These are phyloP conservation scores for Tripterygium wilfordii DNA, from an alignment of 177 flowering plant genomes.

Conservation along the genomic window DNA sequence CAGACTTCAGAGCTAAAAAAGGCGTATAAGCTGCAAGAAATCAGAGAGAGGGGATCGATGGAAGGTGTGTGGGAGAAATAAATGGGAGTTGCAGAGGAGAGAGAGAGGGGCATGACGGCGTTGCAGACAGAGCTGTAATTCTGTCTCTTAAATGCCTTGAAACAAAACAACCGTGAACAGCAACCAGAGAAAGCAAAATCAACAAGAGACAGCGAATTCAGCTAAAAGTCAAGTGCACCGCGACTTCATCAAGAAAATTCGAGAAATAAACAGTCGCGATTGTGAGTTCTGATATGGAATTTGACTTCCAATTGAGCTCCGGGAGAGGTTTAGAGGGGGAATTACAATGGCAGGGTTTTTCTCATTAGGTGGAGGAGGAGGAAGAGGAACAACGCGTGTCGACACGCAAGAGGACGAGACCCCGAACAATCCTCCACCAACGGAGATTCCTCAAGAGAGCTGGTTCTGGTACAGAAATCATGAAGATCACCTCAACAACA, in stretches of 20 bases:
- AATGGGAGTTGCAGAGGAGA: slow-evolving; percentile 10
- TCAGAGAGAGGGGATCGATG: slow-evolving; percentile 10
- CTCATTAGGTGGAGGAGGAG: slow-evolving; percentile 28
- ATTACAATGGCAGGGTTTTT: slow-evolving; percentile 40
- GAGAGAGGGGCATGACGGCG: slow-evolving; percentile 39
- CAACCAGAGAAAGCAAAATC: neutral
- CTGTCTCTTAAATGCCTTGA: slow-evolving; percentile 13
- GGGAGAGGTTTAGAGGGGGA: slow-evolving; percentile 7
- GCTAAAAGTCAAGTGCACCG: too few species aligned
- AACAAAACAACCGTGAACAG: neutral
- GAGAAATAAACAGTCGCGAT: too few species aligned
- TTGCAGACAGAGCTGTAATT: slow-evolving; percentile 28
- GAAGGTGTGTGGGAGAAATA: slow-evolving; percentile 1
- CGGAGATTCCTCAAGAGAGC: slow-evolving; percentile 24
- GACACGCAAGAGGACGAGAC: slow-evolving; percentile 8
- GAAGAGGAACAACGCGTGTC: slow-evolving; percentile 3
- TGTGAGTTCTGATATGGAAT: slow-evolving; percentile 26
- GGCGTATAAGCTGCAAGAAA: slow-evolving; percentile 3
- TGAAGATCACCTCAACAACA: slow-evolving; percentile 18
- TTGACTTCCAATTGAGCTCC: slow-evolving; percentile 7
- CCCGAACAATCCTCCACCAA: slow-evolving; percentile 7
- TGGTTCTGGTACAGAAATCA: slow-evolving; percentile 29
- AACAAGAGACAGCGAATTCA: neutral
- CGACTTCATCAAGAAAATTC: too few species aligned
- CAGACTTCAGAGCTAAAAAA: neutral